Conservation (phyloP, 352 stramenopile species). For the Phytophthora capsici region DNA sequence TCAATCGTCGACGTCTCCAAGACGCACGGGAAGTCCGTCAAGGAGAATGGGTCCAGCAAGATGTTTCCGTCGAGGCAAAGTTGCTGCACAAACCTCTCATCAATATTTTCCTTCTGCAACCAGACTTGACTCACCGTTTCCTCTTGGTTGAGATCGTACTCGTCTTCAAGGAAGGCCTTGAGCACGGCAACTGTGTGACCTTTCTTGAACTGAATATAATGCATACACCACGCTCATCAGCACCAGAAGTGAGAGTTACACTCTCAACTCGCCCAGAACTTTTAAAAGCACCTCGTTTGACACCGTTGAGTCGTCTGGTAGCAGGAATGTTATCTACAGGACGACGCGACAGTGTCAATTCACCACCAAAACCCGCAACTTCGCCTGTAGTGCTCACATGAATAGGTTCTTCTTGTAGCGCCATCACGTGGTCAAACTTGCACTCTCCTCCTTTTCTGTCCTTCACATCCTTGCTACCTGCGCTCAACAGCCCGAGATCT, state of each 20-base stretch:
- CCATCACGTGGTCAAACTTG: conserved; percentile 69
- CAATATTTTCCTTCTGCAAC: too few species aligned
- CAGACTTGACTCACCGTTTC: too few species aligned
- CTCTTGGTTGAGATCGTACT: conserved; percentile 49
- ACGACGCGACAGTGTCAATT: background rate
- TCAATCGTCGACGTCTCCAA: conserved; percentile 43
- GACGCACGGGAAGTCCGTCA: conserved; percentile 64
- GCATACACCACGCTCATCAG: background rate
- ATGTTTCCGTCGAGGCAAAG: conserved; percentile 43
- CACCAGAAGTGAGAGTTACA: background rate
- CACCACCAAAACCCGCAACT: background rate
- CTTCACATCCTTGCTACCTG: conserved; percentile 28
- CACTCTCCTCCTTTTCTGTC: conserved; percentile 33
- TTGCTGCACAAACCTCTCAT: conserved; percentile 30
- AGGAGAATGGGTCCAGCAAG: conserved; percentile 69
- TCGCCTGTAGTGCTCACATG: conserved; percentile 24
- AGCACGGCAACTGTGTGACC: conserved; percentile 66
- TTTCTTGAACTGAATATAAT: conserved; percentile 60
- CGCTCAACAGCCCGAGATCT: conserved; percentile 31
- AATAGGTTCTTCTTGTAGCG: conserved; percentile 64
- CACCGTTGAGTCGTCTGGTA: conserved; percentile 61
- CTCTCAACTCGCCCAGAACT: background rate
- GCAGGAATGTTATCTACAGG: conserved; percentile 56
- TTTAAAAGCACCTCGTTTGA: conserved; percentile 37
- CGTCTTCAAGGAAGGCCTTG: conserved; percentile 64